These are phyloP conservation scores for Aspergillus fructus DNA, from an alignment of 2,329 filamentous ascomycete species.

Conservation along the genomic window DNA sequence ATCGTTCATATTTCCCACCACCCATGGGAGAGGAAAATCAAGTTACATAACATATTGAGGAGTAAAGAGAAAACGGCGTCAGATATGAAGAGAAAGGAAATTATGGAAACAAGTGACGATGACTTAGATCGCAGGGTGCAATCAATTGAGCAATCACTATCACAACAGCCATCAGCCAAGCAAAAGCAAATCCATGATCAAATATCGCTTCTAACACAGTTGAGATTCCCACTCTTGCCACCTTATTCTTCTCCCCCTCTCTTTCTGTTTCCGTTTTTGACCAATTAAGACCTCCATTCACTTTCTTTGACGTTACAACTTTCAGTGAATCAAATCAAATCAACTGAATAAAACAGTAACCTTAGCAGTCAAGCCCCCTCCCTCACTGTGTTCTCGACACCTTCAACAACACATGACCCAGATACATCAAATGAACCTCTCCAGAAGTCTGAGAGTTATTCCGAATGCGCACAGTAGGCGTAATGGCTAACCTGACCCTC, in stretches of 20 bases:
- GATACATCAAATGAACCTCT: constrained; percentile 14
- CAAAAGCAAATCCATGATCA: neutral
- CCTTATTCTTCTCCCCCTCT: too few species aligned
- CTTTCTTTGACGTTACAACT: neutral
- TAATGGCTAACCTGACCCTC: constrained; percentile 22
- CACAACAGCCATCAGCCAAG: neutral
- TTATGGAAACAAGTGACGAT: neutral
- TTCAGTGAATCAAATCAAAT: neutral
- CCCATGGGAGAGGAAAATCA: neutral
- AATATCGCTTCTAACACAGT: neutral
- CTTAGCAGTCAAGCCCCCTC: neutral
- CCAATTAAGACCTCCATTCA: too few species aligned
- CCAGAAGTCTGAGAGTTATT: constrained; percentile 16
- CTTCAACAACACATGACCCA: constrained; percentile 22
- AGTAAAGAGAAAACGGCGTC: neutral
- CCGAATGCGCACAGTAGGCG: constrained; percentile 22
- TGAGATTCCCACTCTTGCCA: neutral
- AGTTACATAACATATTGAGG: neutral
- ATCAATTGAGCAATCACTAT: neutral
- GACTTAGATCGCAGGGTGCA: neutral
- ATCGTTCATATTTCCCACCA: neutral
- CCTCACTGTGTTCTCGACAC: constrained; percentile 1
- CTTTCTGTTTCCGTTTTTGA: too few species aligned
- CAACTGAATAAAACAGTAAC: neutral
- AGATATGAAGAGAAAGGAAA: neutral